Evolutionary conservation across 176 grass and related monocot genomes (phyloP), one percentile per base, ranked within the genome.

Genomic region (Pharus latifolius): DNA sequence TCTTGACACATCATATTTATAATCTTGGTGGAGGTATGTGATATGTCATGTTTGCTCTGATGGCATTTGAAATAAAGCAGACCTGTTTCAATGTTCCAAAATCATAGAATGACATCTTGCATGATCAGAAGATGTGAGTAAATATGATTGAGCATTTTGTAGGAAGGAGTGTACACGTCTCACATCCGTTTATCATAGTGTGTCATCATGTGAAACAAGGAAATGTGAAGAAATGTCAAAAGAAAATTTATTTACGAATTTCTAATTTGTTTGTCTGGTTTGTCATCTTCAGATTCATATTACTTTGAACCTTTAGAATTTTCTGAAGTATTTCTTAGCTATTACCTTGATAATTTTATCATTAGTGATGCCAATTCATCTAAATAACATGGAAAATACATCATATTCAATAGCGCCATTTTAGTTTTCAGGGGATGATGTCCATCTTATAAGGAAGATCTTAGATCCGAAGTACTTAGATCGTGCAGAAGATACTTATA

Each of bases 1-100:
- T 74, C 23, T 76, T 93, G 71, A 86, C 90, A 10, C 85, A 93
- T 76, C 90, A 93, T 68, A 75, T 93, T 40, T 93, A 93, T 77
- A 93, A 89, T 86, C 74, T 89, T 61, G 90, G 90, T 79, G 78
- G 52, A 86, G 90, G 90, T 93, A 72, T 24, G 90, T 69, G 56
- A 52, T 65, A 42, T 48, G 49, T 58, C 4, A 0, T 34, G 54
- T 63, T 82, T 30, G 18, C 49, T 74, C 22, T 64, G 3, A 6
- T 63, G 22, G 38, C 46, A 32, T 78, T 33, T 3, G 6, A 38
- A 34, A 47, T n/a, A n/a, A n/a, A n/a, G n/a, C n/a, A 30, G 13
- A 13, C 60, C 26, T 0, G 2, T 72, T 52, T 73, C 25, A 11
- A 0, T 78, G 12, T 42, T 78, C 27, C 78, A 23, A 69, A 41